phyloP scores from a whole-genome alignment of 805 yeast species.

The Yarrowia phangngaensis region DNA sequence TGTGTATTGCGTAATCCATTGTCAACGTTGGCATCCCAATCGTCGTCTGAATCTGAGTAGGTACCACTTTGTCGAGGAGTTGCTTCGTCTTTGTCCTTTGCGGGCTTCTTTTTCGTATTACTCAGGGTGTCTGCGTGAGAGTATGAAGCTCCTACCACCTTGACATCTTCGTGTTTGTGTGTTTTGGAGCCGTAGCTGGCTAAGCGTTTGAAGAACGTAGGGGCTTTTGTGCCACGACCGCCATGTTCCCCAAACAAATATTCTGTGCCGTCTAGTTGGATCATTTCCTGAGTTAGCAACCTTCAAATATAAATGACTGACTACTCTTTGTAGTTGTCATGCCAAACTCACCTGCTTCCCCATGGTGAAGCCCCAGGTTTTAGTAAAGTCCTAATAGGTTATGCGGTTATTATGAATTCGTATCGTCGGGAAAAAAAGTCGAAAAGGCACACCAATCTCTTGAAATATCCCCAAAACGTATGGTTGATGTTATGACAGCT shows the following conservation, averaged over 20 bases:
- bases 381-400: too few relatives aligned
- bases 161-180: constrained; percentile 19
- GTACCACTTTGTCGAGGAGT: constrained; percentile 26
- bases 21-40: constrained; percentile 82
- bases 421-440: too few relatives aligned
- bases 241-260: constrained; percentile 66
- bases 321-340: too few relatives aligned
- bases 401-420: too few relatives aligned
- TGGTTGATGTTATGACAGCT: too few relatives aligned
- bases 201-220: constrained; percentile 47
- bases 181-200: constrained; percentile 32
- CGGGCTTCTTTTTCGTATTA: constrained; percentile 7
- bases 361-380: too few relatives aligned
- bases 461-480: too few relatives aligned
- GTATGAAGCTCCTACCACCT: constrained; percentile 15
- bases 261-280: constrained; percentile 44
- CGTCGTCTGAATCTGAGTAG: constrained; percentile 78
- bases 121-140: constrained; percentile 11
- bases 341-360: too few relatives aligned
- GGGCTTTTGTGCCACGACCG: constrained; percentile 58
- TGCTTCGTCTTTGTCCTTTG: constrained; percentile 25
- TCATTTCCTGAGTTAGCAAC: constrained; percentile 42
- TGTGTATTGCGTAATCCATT: constrained; percentile 31
- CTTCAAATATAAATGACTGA: too few relatives aligned
- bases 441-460: too few relatives aligned